These are phyloP conservation scores for Diaporthe helianthi DNA, from an alignment of 2,329 filamentous ascomycete species.

Conservation along the genomic window DNA sequence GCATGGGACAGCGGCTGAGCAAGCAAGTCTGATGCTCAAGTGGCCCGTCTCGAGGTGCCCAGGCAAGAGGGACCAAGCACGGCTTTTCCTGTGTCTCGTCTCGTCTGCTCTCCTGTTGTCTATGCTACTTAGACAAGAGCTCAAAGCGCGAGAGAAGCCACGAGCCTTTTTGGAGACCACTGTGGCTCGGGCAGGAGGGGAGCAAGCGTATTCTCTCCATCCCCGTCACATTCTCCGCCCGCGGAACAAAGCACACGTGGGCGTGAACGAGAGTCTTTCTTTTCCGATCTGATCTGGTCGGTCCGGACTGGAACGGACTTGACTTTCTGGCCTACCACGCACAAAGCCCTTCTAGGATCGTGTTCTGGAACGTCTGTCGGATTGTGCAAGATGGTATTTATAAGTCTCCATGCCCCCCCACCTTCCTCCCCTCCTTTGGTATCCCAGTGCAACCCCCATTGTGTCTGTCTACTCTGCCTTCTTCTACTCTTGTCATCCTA, in stretches of 20 bases:
- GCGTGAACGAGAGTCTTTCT: neutral
- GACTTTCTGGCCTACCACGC: neutral
- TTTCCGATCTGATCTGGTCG: neutral
- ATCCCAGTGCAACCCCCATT: neutral
- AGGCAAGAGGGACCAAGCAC: conserved; percentile 7
- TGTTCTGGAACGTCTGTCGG: neutral
- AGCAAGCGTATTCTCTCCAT: neutral
- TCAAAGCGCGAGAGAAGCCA: conserved; percentile 19
- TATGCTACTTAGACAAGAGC: neutral
- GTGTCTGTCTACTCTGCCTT: neutral
- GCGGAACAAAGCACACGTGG: conserved; percentile 23
- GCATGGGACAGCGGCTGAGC: neutral
- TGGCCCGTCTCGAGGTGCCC: neutral
- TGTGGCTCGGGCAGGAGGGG: neutral
- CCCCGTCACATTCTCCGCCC: neutral
- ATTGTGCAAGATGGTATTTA: conserved; percentile 3
- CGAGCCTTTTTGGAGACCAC: neutral
- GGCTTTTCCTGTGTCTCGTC: neutral
- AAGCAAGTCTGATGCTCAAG: neutral
- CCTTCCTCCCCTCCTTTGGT: neutral
- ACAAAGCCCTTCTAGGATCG: neutral
- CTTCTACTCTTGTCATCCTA: neutral
- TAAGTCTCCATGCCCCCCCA: neutral
- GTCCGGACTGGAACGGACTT: neutral
- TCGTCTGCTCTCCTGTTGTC: neutral